A percentile compares a stretch with the other conserved stretches of the same genome.
Evolutionary conservation across 345 rosid genomes (phyloP).

Genomic region (Pugionium cornutum): DNA sequence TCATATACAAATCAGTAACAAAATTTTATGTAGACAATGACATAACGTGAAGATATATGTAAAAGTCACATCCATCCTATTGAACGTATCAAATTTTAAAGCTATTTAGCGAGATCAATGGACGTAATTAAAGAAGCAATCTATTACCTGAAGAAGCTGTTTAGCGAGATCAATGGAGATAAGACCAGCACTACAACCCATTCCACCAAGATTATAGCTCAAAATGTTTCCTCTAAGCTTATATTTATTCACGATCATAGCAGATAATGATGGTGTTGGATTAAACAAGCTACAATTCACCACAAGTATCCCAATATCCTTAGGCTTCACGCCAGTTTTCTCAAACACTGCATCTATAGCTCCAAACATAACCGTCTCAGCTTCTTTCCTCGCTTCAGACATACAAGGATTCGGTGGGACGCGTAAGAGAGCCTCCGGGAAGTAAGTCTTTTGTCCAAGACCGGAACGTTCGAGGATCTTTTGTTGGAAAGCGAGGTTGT

Average conservation of each 20-base stretch:
- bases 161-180: constrained; percentile 60
- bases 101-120: too few species aligned
- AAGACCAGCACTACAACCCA: constrained; percentile 73
- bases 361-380: constrained; percentile 50
- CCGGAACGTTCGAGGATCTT: constrained; percentile 85
- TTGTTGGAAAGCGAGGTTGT: constrained; percentile 71
- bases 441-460: constrained; percentile 71
- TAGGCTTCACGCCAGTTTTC: constrained; percentile 45
- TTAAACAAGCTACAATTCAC: constrained; percentile 57
- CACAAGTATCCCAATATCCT: constrained; percentile 50
- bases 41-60: constrained; percentile 32
- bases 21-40: constrained; percentile 18
- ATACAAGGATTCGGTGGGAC: constrained; percentile 46
- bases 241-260: constrained; percentile 50
- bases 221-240: constrained; percentile 49
- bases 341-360: constrained; percentile 51
- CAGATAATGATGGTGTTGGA: constrained; percentile 55
- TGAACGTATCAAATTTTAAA: not conserved
- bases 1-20: constrained; percentile 10
- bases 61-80: constrained; percentile 11
- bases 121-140: not conserved
- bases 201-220: constrained; percentile 60
- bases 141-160: constrained; percentile 47
- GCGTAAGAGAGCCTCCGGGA: constrained; percentile 59
- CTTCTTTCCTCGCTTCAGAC: constrained; percentile 49